Evolutionary conservation across 352 stramenopile genomes (phyloP), one percentile per base, ranked within the genome.

Genomic region (Globisporangium iwayamae): DNA sequence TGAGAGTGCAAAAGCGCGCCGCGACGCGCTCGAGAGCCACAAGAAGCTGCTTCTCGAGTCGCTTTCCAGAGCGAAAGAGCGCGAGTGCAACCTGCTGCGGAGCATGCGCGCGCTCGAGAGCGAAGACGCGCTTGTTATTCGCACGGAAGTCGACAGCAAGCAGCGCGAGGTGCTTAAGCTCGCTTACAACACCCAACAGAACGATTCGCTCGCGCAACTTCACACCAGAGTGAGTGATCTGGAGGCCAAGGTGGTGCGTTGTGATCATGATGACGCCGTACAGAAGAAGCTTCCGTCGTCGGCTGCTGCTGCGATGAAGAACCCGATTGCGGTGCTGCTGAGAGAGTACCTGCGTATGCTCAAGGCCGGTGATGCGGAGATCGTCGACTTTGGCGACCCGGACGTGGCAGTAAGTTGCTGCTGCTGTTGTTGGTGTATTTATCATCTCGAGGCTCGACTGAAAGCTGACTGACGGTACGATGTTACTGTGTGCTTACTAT

Each of bases 361-460:
- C 16, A 78, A 73, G 36, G 39, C 63, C 6, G 56, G 63, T 4
- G 68, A 65, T 34, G 56, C 62, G 14, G 70, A 79, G 14, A 53
- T 62, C 34, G 67, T 84, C 7, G 73, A 79, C 28, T 84, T 81
- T 66, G 73, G 75, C 3, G 73, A 77, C 38, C 67, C 56, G 16
- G 73, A 84, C 39, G 69, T 84, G 25, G 57, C 50, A 16, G 72
- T 75, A 63, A 32, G 70, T 67, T 60, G 2, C 52, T 45, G 7
- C 28, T 46, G 20, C 25, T 38, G 18, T 54, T 54, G 25, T 38
- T 38, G 11, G 3, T 0, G 2, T 52, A 25, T 51, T 30, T 0
- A 32, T 52, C 10, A 22, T 50, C 16, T 7, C 3, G 45, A 30
- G 6, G 25, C 25, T 47, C 4, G 8, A 8, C 18, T 14, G 2